A percentile compares a stretch with the other conserved stretches of the same genome.
These are phyloP conservation scores for Chloranthus sessilifolius DNA, from an alignment of 164 flowering plant species.

Conservation along the genomic window DNA sequence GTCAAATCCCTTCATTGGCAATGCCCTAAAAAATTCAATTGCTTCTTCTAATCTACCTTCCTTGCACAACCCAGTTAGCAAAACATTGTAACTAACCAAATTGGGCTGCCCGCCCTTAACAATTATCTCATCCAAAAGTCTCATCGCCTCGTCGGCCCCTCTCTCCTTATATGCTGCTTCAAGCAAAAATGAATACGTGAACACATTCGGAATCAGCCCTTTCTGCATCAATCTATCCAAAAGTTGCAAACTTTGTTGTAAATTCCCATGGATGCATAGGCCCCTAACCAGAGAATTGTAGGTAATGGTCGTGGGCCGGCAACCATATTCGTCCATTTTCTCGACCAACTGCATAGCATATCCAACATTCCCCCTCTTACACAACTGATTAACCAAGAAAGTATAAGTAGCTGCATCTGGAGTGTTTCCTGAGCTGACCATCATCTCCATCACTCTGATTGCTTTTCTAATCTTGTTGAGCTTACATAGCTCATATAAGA, in stretches of 20 bases:
- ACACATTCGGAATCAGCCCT: constrained; percentile 74
- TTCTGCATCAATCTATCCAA: constrained; percentile 57
- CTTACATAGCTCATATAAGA: constrained; percentile 75
- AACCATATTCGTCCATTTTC: constrained; percentile 72
- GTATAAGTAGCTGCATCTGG: constrained; percentile 63
- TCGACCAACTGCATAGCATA: constrained; percentile 84
- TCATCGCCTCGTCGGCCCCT: constrained; percentile 74
- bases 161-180: constrained; percentile 80
- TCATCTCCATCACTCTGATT: constrained; percentile 63
- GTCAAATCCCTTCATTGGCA: constrained; percentile 62
- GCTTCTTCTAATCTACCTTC: constrained; percentile 79
- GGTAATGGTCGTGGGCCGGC: constrained; percentile 47
- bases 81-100: constrained; percentile 80
- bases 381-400: constrained; percentile 61
- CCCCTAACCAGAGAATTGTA: constrained; percentile 82
- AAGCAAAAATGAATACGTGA: constrained; percentile 72
- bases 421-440: constrained; percentile 50
- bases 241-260: constrained; percentile 58
- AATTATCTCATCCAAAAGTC: constrained; percentile 65
- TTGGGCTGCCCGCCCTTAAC: constrained; percentile 74
- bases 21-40: constrained; percentile 45
- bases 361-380: constrained; percentile 71
- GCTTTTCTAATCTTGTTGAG: constrained; percentile 58
- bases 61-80: constrained; percentile 81
- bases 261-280: constrained; percentile 59